phyloP scores from a whole-genome alignment of 768 basidiomycete species.

The Lactarius quietus region DNA sequence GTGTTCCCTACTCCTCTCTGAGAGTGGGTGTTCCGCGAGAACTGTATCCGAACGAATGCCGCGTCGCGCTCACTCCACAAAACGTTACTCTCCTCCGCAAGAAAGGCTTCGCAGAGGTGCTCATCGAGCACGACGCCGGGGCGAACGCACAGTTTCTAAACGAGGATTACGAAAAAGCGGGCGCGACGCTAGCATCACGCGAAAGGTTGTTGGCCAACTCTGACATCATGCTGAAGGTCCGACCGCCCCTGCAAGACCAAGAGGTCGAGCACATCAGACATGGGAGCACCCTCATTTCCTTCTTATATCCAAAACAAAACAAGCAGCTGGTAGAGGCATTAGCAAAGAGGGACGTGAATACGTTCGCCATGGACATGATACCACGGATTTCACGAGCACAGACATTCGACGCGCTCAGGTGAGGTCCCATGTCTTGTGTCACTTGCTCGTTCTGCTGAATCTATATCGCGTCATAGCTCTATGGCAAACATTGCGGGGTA shows the following conservation, averaged over 20 bases:
- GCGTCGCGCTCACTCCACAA: conserved; percentile 79
- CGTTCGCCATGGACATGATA: conserved; percentile 91
- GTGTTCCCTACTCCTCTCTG: conserved; percentile 65
- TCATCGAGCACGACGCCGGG: conserved; percentile 73
- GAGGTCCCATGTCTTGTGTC: conserved; percentile 16
- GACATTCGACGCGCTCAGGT: conserved; percentile 87
- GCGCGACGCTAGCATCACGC: conserved; percentile 70
- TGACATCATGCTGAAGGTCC: conserved; percentile 85
- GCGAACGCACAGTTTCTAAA: conserved; percentile 73
- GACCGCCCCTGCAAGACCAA: conserved; percentile 62
- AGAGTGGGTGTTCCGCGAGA: conserved; percentile 77
- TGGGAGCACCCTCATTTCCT: conserved; percentile 78
- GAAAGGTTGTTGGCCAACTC: conserved; percentile 64
- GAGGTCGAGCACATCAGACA: conserved; percentile 63
- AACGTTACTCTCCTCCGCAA: conserved; percentile 72
- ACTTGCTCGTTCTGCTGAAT: neutral
- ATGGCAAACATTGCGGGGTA: conserved; percentile 97
- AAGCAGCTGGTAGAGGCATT: conserved; percentile 66
- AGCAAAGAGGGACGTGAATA: conserved; percentile 61
- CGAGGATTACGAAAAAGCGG: conserved; percentile 73
- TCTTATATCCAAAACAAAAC: conserved; percentile 83
- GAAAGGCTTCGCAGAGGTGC: conserved; percentile 73
- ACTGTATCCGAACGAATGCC: conserved; percentile 70
- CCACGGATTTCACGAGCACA: conserved; percentile 89
- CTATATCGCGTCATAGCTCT: conserved; percentile 47